Base-by-base conservation (phyloP, 768 basidiomycete genomes). In the Termitomyces sp. region DNA sequence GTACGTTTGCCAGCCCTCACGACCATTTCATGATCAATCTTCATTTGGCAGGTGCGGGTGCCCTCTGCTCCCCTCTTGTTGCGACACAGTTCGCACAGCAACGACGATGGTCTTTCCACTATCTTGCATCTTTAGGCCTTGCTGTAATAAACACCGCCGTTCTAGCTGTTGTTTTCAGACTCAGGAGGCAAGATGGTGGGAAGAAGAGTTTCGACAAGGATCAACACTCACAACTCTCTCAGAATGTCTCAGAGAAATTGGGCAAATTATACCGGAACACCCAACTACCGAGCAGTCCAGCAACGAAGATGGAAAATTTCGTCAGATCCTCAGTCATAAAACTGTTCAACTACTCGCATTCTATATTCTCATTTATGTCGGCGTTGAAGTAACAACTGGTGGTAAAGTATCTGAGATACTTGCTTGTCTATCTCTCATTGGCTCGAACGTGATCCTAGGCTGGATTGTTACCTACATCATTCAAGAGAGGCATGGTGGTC, bases 41-140 rank as follows among this genome's bases (percentile, higher is more conserved):
- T 48, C 10, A 10, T 50, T 37, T 50, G 9, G 5, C 37, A 89
- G 87, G 88, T 20, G 71, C 79, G 0, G 88, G 88, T 1, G 88
- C 88, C 2, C 72, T 90, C 10, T 74, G 74, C 8, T 70, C 92
- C 0, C 93, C 94, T 3, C 77, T 95, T 18, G 83, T 87, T 0
- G 81, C 92, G 0, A 95, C 94, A 0, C 88, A 92, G 57, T 94
- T 95, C 62, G 77, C 89, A 0, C 81, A 83, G 56, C 64, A 82
- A 24, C 68, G 61, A 0, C 78, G 73, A 34, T 94, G 92, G 92
- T 88, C 85, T 0, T 87, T 88, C 68, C 88, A 93, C 67, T 94
- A 85, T 65, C 76, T 93, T 9, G 73, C 73, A 1, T 90, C 90
- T 0, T 70, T 93, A 0, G 86, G 83, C 1, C 61, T 94, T n/a